Percentiles rank a stretch among this genome's conserved stretches.
Evolutionary conservation across 805 yeast genomes (phyloP).

Genomic region (Hanseniaspora guilliermondii): DNA sequence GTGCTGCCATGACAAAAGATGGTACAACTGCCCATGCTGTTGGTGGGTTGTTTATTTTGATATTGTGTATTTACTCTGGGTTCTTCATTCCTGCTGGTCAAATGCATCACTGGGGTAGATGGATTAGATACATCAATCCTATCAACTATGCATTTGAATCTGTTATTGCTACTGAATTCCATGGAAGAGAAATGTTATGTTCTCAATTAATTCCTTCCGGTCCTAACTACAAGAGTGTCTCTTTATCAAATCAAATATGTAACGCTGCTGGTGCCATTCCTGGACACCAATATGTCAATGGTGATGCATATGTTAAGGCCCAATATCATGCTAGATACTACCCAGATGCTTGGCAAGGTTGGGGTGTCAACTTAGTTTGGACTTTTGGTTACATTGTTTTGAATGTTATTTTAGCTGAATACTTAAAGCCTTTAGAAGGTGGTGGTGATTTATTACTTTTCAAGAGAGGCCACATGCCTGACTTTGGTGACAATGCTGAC

Average conservation of each 20-base stretch:
- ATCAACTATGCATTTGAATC: constrained; percentile 40
- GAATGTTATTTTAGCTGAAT: constrained; percentile 30
- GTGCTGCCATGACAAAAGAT: constrained; percentile 41
- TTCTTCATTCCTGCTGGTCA: constrained; percentile 35
- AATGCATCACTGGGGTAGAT: constrained; percentile 53
- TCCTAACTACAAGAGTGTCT: constrained; percentile 35
- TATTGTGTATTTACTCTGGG: constrained; percentile 47
- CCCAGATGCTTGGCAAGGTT: constrained; percentile 47
- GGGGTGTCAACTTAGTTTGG: constrained; percentile 45
- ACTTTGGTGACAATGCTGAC: constrained; percentile 27
- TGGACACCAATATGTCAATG: constrained; percentile 31
- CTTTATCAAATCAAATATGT: constrained; percentile 36
- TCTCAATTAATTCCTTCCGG: constrained; percentile 42
- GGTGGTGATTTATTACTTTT: constrained; percentile 33
- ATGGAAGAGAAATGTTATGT: constrained; percentile 42
- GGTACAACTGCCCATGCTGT: constrained; percentile 46
- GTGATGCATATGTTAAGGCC: constrained; percentile 35
- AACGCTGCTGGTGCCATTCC: constrained; percentile 39
- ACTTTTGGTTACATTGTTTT: constrained; percentile 29
- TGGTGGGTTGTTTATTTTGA: constrained; percentile 42
- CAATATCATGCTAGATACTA: constrained; percentile 31
- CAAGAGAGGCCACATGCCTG: constrained; percentile 34
- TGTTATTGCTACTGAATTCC: constrained; percentile 46
- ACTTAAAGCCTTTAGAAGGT: constrained; percentile 27
- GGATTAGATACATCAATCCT: constrained; percentile 42